Evolutionary conservation across 495 filamentous ascomycete genomes (phyloP).

Genomic region (Aspergillus cavernicola): DNA sequence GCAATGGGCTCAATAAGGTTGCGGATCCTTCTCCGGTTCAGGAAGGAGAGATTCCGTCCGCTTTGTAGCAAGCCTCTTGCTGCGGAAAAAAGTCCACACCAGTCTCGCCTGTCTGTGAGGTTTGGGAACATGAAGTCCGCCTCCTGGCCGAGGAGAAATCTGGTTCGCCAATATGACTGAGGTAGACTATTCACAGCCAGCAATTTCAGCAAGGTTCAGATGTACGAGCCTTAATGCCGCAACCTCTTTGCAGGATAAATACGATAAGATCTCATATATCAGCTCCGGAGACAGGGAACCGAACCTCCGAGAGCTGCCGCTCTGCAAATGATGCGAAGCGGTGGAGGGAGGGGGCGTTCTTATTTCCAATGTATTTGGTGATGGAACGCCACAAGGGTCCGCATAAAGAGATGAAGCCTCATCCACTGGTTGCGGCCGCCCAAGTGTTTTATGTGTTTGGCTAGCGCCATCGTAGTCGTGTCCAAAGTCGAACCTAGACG

Average conservation of each 20-base stretch:
- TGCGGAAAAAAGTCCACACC: slow-evolving; percentile 14
- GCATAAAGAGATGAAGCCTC: no score
- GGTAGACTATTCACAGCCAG: background rate
- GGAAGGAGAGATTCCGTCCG: background rate
- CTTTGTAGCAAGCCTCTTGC: background rate
- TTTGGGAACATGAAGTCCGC: slow-evolving; percentile 18
- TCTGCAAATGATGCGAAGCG: no score
- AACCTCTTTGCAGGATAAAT: slow-evolving; percentile 6
- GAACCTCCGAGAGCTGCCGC: no score
- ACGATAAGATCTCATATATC: slow-evolving; percentile 8
- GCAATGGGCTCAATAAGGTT: slow-evolving; percentile 75
- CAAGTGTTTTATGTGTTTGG: no score
- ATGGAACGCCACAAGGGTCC: no score
- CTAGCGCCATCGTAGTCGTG: no score
- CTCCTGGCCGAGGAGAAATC: slow-evolving; percentile 20
- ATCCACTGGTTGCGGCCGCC: no score
- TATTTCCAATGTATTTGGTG: no score
- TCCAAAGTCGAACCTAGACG: no score
- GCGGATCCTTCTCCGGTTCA: slow-evolving; percentile 15
- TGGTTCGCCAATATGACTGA: slow-evolving; percentile 17
- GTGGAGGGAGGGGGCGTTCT: no score
- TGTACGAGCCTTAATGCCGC: slow-evolving; percentile 6
- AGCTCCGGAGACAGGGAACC: slow-evolving; percentile 9
- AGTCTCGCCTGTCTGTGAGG: slow-evolving; percentile 1
- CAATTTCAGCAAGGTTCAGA: slow-evolving; percentile 9